These are phyloP conservation scores for Cornus florida DNA, from an alignment of 148 eudicot genomes.

Conservation along the genomic window DNA sequence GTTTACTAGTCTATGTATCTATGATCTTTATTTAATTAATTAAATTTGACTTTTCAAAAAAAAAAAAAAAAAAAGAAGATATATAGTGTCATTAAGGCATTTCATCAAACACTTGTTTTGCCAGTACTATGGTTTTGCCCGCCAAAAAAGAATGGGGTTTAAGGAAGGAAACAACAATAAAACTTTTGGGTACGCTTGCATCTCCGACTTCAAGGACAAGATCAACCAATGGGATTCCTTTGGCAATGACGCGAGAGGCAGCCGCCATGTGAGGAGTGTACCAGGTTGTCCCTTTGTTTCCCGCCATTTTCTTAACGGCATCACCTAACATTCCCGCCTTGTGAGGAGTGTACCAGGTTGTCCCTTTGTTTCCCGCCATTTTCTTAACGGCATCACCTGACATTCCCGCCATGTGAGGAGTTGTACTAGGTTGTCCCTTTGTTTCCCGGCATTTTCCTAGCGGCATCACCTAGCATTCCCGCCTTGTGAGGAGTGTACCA, in stretches of 20 bases:
- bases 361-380: too few species aligned
- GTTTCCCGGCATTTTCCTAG: too few species aligned
- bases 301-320: conserved; percentile 40
- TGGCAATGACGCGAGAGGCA: conserved; percentile 60
- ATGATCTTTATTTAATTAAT: too few species aligned
- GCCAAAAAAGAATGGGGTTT: neutral
- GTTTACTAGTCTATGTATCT: too few species aligned
- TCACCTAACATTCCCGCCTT: conserved; percentile 31
- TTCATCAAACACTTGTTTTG: conserved; percentile 37
- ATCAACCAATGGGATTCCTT: conserved; percentile 71
- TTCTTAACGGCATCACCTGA: too few species aligned
- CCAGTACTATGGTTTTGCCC: neutral
- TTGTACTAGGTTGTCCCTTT: too few species aligned
- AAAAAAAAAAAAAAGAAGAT: too few species aligned
- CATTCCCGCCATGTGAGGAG: too few species aligned
- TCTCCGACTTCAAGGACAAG: conserved; percentile 81
- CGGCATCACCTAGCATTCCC: too few species aligned
- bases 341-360: too few species aligned
- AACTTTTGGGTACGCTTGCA: conserved; percentile 54
- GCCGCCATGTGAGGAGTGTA: conserved; percentile 87
- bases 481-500: too few species aligned
- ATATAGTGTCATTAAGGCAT: conserved; percentile 28
- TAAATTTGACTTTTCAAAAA: too few species aligned
- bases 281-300: conserved; percentile 47
- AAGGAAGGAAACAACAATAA: neutral